phyloP scores from a whole-genome alignment of 83 land plant species.

The Picea abies region DNA sequence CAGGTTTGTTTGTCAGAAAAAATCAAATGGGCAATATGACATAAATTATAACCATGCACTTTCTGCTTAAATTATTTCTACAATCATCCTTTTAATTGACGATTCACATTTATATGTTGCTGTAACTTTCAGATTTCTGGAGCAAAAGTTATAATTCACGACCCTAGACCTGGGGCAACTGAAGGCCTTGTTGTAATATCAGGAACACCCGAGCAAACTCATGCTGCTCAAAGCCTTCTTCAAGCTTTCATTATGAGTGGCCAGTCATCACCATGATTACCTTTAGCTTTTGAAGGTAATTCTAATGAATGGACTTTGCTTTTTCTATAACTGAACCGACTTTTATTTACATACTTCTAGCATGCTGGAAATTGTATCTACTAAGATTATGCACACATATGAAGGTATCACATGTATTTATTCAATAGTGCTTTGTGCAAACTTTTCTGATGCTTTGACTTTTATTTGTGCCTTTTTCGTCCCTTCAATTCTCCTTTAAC shows the following conservation, averaged over 20 bases:
- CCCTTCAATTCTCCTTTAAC: constrained; percentile 9
- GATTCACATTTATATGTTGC: neutral
- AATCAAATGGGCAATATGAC: neutral
- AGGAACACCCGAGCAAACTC: constrained; percentile 62
- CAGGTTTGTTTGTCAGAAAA: constrained; percentile 32
- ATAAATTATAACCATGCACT: neutral
- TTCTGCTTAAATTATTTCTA: neutral
- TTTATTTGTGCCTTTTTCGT: constrained; percentile 4
- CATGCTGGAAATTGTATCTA: constrained; percentile 5
- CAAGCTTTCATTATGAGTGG: no score
- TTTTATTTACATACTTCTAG: neutral
- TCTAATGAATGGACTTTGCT: neutral
- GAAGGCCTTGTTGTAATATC: constrained; percentile 42
- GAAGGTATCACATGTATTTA: neutral
- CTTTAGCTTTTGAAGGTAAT: neutral
- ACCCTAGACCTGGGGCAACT: constrained; percentile 34
- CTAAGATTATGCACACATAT: neutral
- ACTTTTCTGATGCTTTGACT: constrained; percentile 10
- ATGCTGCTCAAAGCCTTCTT: constrained; percentile 59
- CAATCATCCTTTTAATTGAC: neutral
- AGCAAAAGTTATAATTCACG: constrained; percentile 33
- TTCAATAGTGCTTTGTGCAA: neutral
- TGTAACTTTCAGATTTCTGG: constrained; percentile 35
- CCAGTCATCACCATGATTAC: no score
- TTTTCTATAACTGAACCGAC: neutral